Evolutionary conservation across 768 basidiomycete species (phyloP).

Genomic region (Hirschioporus abietinus): DNA sequence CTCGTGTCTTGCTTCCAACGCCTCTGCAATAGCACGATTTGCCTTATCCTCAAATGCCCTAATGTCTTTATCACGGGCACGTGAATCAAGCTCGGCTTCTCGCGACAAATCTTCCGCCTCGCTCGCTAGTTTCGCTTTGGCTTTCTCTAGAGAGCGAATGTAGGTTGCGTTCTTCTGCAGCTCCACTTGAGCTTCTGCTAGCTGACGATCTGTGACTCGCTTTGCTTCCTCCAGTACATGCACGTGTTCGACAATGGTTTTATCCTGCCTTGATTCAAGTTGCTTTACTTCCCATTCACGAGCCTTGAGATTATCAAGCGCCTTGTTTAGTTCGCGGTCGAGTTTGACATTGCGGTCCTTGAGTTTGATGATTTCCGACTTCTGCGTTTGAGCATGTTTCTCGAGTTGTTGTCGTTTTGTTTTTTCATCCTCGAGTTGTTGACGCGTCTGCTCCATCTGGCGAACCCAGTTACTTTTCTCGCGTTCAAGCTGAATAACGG

Average conservation of each 20-base stretch:
- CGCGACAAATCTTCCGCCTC: slow-evolving; percentile 81
- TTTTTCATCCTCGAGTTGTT: slow-evolving; percentile 71
- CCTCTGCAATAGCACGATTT: slow-evolving; percentile 46
- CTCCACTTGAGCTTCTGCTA: slow-evolving; percentile 75
- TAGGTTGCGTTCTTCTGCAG: slow-evolving; percentile 67
- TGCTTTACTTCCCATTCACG: slow-evolving; percentile 86
- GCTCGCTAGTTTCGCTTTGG: slow-evolving; percentile 61
- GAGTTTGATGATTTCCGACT: slow-evolving; percentile 60
- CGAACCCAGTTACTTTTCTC: slow-evolving; percentile 71
- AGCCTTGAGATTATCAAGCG: slow-evolving; percentile 70
- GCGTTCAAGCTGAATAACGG: slow-evolving; percentile 75
- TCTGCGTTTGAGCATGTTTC: slow-evolving; percentile 52
- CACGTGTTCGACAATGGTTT: slow-evolving; percentile 98
- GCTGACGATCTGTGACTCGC: slow-evolving; percentile 86
- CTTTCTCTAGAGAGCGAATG: slow-evolving; percentile 84
- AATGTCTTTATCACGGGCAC: slow-evolving; percentile 63
- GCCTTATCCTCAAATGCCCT: slow-evolving; percentile 59
- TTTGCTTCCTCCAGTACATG: slow-evolving; percentile 96
- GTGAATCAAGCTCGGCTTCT: slow-evolving; percentile 63
- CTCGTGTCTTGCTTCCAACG: slow-evolving; percentile 62
- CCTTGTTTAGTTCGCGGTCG: slow-evolving; percentile 77
- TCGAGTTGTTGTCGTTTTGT: slow-evolving; percentile 74
- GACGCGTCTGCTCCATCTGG: slow-evolving; percentile 63
- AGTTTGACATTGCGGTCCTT: slow-evolving; percentile 67
- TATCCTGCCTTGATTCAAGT: slow-evolving; percentile 83